Evolutionary conservation across 306 rosid species (phyloP).

Genomic region (Senna siamea): DNA sequence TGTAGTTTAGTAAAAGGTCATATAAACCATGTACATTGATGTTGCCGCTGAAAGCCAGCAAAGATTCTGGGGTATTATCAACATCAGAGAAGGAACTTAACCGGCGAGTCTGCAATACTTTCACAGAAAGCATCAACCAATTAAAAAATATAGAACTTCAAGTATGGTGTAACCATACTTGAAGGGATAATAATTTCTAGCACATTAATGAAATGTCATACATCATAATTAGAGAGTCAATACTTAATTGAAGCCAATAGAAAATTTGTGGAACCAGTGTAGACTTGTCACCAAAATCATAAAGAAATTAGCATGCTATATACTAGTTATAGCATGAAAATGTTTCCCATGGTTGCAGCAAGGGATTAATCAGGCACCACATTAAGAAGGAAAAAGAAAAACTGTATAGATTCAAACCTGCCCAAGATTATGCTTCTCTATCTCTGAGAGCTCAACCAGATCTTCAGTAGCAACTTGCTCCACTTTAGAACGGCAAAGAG

Average conservation of each 20-base stretch:
- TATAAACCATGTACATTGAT: conserved; percentile 73
- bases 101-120: conserved; percentile 68
- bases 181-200: too few relatives aligned
- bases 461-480: conserved; percentile 81
- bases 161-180: neutral
- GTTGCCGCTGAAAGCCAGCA: conserved; percentile 75
- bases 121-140: conserved; percentile 22
- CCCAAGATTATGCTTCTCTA: conserved; percentile 88
- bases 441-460: conserved; percentile 92
- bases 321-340: conserved; percentile 20
- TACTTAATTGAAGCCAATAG: conserved; percentile 17
- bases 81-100: conserved; percentile 63
- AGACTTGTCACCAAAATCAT: conserved; percentile 2
- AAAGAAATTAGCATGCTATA: neutral
- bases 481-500: conserved; percentile 84
- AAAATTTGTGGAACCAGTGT: neutral
- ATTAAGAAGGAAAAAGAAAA: neutral
- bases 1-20: conserved; percentile 82
- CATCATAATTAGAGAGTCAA: neutral
- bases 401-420: conserved; percentile 63
- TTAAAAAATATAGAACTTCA: conserved; percentile 10
- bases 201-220: conserved; percentile 12
- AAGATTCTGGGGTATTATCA: conserved; percentile 79
- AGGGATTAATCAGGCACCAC: conserved; percentile 26
- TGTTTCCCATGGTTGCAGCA: conserved; percentile 10